A percentile compares a stretch with the other conserved stretches of the same genome.
phyloP scores from a whole-genome alignment of 305 asterid species.

The Euphrasia arctica region DNA sequence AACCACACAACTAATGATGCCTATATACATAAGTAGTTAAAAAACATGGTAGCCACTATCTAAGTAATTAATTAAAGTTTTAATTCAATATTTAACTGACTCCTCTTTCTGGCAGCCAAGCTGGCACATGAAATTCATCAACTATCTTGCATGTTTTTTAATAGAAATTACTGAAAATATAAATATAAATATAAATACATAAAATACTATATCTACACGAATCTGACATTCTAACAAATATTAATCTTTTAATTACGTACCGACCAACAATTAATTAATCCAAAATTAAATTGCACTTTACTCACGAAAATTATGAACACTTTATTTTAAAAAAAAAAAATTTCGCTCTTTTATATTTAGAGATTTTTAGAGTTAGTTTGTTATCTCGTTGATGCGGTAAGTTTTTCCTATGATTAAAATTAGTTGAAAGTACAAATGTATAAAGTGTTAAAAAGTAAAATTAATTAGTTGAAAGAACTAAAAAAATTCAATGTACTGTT shows the following conservation, averaged over 20 bases:
- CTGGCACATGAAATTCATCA: constrained; percentile 36
- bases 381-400: no score
- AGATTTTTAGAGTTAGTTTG: no score
- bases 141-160: background rate
- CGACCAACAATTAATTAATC: background rate
- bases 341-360: no score
- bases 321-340: no score
- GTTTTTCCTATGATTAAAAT: no score
- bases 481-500: no score
- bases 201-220: background rate
- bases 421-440: no score
- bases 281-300: background rate
- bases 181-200: background rate
- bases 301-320: no score
- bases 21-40: constrained; percentile 16
- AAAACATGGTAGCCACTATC: constrained; percentile 36
- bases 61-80: constrained; percentile 28
- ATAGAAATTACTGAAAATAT: background rate
- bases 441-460: no score
- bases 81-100: constrained; percentile 20
- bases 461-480: no score
- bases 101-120: constrained; percentile 30
- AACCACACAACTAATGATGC: constrained; percentile 21
- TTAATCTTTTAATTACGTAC: background rate
- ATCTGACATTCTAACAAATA: background rate